phyloP scores from a whole-genome alignment of 306 rosid genomes.

The Purshia tridentata region DNA sequence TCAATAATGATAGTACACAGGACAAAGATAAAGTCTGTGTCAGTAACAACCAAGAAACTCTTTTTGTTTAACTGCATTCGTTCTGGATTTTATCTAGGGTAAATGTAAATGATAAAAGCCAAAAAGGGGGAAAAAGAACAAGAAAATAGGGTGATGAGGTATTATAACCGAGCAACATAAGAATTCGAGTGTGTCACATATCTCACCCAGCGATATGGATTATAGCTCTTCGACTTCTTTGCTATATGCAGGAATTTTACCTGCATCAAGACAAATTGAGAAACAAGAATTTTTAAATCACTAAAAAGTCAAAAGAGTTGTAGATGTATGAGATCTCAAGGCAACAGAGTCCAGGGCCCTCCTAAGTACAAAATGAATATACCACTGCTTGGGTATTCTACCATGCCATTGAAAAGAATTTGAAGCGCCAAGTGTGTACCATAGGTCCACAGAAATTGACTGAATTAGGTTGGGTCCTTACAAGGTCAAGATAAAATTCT shows the following conservation, averaged over 20 bases:
- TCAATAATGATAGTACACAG: neutral
- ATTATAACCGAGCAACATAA: constrained; percentile 76
- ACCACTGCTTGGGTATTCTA: neutral
- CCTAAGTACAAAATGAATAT: neutral
- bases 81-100: constrained; percentile 4
- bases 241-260: constrained; percentile 92
- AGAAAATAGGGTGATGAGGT: constrained; percentile 11
- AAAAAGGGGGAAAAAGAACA: constrained; percentile 3
- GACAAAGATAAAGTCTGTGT: neutral
- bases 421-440: neutral
- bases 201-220: constrained; percentile 93
- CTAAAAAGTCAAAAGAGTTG: neutral
- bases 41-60: neutral
- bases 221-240: constrained; percentile 57
- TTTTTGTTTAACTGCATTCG: neutral
- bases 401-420: neutral
- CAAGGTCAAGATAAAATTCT: constrained; percentile 18
- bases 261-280: constrained; percentile 44
- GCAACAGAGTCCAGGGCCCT: neutral
- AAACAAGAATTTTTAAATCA: constrained; percentile 23
- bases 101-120: constrained; percentile 13
- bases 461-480: neutral
- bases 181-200: constrained; percentile 87
- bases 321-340: neutral
- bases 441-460: neutral